phyloP scores from a whole-genome alignment of 257 asterid genomes.

The Solanum gandarillasii region DNA sequence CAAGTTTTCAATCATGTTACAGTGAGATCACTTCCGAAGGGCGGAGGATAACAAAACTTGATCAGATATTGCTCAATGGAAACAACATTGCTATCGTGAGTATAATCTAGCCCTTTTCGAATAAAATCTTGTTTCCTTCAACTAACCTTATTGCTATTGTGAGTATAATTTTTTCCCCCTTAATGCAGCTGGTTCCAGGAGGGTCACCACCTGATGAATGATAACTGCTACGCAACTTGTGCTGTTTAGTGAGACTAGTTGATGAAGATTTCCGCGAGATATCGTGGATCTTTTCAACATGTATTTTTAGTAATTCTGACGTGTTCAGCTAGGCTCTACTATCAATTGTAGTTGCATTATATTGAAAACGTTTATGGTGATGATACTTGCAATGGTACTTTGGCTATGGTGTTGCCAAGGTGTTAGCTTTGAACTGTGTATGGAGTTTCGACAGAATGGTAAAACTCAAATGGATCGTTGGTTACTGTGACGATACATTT shows the following conservation, averaged over 20 bases:
- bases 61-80: constrained; percentile 86
- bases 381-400: background rate
- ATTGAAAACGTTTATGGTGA: background rate
- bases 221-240: background rate
- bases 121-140: background rate
- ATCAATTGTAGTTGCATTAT: background rate
- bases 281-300: background rate
- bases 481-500: background rate
- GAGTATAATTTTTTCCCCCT: constrained; percentile 6
- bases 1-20: background rate
- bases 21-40: constrained; percentile 96
- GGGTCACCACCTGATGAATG: constrained; percentile 42
- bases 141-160: constrained; percentile 70
- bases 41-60: constrained; percentile 77
- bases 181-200: constrained; percentile 40
- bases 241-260: background rate
- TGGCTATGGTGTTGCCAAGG: background rate
- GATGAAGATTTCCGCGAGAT: background rate
- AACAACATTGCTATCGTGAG: constrained; percentile 96
- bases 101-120: background rate
- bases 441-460: background rate
- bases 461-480: background rate
- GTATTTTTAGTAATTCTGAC: background rate
- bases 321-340: background rate
- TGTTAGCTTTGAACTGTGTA: background rate